phyloP scores from a whole-genome alignment of 2,329 filamentous ascomycete species.

The Didymellaceae sp. region DNA sequence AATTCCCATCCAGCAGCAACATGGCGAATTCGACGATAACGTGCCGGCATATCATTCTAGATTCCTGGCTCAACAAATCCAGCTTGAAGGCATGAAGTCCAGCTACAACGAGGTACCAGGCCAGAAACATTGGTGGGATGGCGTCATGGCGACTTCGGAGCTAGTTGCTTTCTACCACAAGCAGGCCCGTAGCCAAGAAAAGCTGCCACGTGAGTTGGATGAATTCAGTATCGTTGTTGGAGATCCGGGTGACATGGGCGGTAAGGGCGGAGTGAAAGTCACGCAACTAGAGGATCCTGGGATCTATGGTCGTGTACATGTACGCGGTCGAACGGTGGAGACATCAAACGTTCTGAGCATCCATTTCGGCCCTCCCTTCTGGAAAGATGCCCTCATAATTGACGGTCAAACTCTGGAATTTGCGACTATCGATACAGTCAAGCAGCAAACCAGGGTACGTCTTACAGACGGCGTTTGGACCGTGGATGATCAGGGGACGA shows the following conservation, averaged over 20 bases:
- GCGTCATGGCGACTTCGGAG: constrained; percentile 59
- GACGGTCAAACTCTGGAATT: constrained; percentile 32
- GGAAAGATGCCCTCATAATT: constrained; percentile 23
- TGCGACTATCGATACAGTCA: background rate
- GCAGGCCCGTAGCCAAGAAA: constrained; percentile 26
- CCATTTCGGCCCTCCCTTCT: constrained; percentile 32
- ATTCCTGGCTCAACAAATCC: constrained; percentile 58
- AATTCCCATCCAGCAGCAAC: constrained; percentile 63
- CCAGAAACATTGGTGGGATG: constrained; percentile 62
- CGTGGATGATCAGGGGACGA: background rate
- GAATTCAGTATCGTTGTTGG: constrained; percentile 59
- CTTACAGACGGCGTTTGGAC: constrained; percentile 18
- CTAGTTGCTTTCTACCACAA: constrained; percentile 59
- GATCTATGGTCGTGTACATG: constrained; percentile 57
- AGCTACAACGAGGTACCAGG: constrained; percentile 59
- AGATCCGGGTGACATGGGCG: constrained; percentile 60
- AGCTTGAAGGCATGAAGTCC: constrained; percentile 51
- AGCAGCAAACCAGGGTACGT: background rate
- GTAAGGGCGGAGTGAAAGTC: constrained; percentile 59
- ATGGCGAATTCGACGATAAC: constrained; percentile 64
- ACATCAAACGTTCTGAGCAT: constrained; percentile 45
- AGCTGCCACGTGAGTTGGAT: constrained; percentile 28
- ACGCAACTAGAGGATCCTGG: constrained; percentile 59
- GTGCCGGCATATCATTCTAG: constrained; percentile 65
- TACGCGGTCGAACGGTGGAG: constrained; percentile 42